Percentiles rank a stretch among this genome's conserved stretches.
These are phyloP conservation scores for Arachnopeziza araneosa DNA, from an alignment of 2,329 filamentous ascomycete species.

Conservation along the genomic window DNA sequence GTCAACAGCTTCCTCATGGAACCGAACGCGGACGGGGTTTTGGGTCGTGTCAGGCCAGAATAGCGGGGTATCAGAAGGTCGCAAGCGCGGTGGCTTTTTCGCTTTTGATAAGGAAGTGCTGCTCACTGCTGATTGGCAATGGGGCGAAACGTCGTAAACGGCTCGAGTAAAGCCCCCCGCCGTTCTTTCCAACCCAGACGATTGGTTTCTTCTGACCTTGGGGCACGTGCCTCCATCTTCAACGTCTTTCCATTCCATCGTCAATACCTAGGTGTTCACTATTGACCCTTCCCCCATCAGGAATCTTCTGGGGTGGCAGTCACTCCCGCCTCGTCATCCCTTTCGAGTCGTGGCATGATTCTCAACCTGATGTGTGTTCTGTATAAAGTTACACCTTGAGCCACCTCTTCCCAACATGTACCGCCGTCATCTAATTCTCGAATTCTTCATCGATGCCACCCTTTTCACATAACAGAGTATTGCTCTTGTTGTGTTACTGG, in stretches of 20 bases:
- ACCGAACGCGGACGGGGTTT: not conserved
- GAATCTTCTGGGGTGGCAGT: too few relatives aligned
- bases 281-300: not conserved
- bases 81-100: not conserved
- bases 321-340: too few relatives aligned
- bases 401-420: too few relatives aligned
- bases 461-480: too few relatives aligned
- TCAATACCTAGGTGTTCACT: not conserved
- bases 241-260: not conserved
- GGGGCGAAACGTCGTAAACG: not conserved
- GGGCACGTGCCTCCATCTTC: not conserved
- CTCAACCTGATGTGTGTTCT: too few relatives aligned
- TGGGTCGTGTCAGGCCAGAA: not conserved
- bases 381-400: too few relatives aligned
- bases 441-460: too few relatives aligned
- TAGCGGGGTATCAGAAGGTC: not conserved
- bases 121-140: not conserved
- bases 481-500: too few relatives aligned
- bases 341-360: too few relatives aligned
- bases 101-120: conserved; percentile 4
- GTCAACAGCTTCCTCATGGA: conserved; percentile 1
- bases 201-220: not conserved
- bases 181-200: not conserved
- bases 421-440: too few relatives aligned
- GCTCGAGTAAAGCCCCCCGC: not conserved